Evolutionary conservation across 768 basidiomycete species (phyloP), one percentile per base, ranked within the genome.

Genomic region (Pulveroboletus ravenelii): DNA sequence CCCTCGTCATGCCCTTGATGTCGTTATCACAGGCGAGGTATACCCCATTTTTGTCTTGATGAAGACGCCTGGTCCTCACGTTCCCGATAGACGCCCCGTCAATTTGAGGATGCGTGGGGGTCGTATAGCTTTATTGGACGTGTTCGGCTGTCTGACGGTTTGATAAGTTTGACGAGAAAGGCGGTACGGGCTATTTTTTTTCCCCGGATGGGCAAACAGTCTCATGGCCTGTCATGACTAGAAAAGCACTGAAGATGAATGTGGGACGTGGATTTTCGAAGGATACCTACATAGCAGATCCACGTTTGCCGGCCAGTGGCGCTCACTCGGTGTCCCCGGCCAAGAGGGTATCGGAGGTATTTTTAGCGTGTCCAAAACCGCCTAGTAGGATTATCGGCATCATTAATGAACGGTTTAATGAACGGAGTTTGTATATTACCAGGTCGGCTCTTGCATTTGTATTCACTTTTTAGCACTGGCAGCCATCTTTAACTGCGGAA

Each of bases 21-120:
- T 69, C 62, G 65, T 70, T 54, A 70, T 70, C 43, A 56, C 60
- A 48, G 68, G 68, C 46, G 69, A 71, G 52, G 68, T 70, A 31
- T 41, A 58, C 40, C 17, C 38, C 52, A 34, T 50, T 49, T 58
- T 62, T 43, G 52, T 56, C 54, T 58, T 52, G 50, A 55, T 55
- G 60, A 30, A 50, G 51, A 7, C 9, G 55, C 53, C 6, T 39
- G 35, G 29, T 53, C 37, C 61, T 69, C 58, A 67, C 68, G 61
- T 29, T 52, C 15, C 29, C 41, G 39, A 25, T 52, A 85, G 83
- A 85, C 83, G 2, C 68, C 75, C 40, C 66, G 58, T 41, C 72
- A 74, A 41, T 78, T 81, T 48, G 80, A 81, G 51, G 69, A 71
- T 35, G 81, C 82, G 8, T 89, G 87, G 85, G 84, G 81, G 5